phyloP scores from a whole-genome alignment of 1,139 yeast genomes.

The Saccharomyces uvarum region DNA sequence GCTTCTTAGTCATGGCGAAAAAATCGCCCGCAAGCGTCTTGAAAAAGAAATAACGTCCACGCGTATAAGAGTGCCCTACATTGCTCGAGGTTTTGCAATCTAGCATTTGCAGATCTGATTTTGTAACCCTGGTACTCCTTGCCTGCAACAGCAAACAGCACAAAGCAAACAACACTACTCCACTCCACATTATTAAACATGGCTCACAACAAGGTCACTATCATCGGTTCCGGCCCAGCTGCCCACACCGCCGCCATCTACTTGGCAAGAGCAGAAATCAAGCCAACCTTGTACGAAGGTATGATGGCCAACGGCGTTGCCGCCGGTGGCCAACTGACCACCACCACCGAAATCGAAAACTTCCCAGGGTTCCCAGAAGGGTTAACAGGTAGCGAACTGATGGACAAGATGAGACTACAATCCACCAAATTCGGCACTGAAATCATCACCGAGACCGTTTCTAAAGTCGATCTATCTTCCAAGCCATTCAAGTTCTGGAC shows the following conservation, averaged over 20 bases:
- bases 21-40: neutral
- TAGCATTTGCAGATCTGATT: neutral
- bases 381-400: conserved; percentile 76
- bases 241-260: conserved; percentile 99
- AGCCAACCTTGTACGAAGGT: conserved; percentile 91
- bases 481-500: conserved; percentile 96
- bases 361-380: conserved; percentile 98
- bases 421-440: conserved; percentile 83
- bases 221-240: conserved; percentile 97
- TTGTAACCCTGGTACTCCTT: neutral
- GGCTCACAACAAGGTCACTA: conserved; percentile 84
- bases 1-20: neutral
- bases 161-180: neutral
- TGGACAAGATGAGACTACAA: conserved; percentile 92
- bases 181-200: conserved; percentile 36
- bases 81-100: neutral
- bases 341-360: conserved; percentile 95
- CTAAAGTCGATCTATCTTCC: conserved; percentile 78
- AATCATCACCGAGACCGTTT: conserved; percentile 85
- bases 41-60: neutral
- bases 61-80: neutral
- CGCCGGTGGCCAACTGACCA: conserved; percentile 97
- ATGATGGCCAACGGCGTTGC: conserved; percentile 96
- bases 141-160: neutral
- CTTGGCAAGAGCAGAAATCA: conserved; percentile 90